phyloP scores from a whole-genome alignment of 2,329 filamentous ascomycete genomes.

The Myriosclerotinia duriaeana region DNA sequence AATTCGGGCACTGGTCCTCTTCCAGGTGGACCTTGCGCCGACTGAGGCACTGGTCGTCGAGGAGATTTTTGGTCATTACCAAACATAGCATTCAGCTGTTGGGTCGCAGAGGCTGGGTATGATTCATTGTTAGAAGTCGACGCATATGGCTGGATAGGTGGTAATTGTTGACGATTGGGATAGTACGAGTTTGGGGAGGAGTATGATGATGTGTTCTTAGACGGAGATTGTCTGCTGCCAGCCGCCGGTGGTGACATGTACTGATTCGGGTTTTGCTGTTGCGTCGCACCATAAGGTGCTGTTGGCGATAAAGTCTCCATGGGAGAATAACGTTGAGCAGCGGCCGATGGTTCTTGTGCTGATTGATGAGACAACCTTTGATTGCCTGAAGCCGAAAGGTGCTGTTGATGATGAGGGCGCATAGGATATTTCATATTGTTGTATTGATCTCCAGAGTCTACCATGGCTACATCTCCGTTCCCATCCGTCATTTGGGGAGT shows the following conservation, averaged over 20 bases:
- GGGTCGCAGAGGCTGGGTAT: slow-evolving; percentile 69
- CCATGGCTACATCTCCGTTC: slow-evolving; percentile 80
- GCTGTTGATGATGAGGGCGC: slow-evolving; percentile 74
- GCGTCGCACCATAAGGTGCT: slow-evolving; percentile 71
- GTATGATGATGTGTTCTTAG: slow-evolving; percentile 64
- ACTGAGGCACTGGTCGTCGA: slow-evolving; percentile 52
- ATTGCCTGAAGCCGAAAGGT: slow-evolving; percentile 55
- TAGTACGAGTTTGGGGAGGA: slow-evolving; percentile 60
- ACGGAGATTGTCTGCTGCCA: slow-evolving; percentile 74
- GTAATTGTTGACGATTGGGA: slow-evolving; percentile 61
- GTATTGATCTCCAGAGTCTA: slow-evolving; percentile 78
- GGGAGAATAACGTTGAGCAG: slow-evolving; percentile 89
- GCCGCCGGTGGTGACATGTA: slow-evolving; percentile 47
- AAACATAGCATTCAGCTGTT: slow-evolving; percentile 68
- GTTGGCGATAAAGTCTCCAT: slow-evolving; percentile 87
- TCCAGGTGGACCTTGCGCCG: slow-evolving; percentile 46
- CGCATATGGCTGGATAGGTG: slow-evolving; percentile 69
- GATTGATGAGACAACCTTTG: slow-evolving; percentile 64
- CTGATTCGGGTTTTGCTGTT: slow-evolving; percentile 47
- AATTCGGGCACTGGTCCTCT: slow-evolving; percentile 84
- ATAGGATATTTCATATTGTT: slow-evolving; percentile 82
- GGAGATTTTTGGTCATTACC: slow-evolving; percentile 58
- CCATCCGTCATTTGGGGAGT: slow-evolving; percentile 64
- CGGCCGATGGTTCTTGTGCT: slow-evolving; percentile 73
- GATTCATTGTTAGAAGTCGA: slow-evolving; percentile 64